These are phyloP conservation scores for Cadophora malorum DNA, from an alignment of 2,329 filamentous ascomycete species.

Conservation along the genomic window DNA sequence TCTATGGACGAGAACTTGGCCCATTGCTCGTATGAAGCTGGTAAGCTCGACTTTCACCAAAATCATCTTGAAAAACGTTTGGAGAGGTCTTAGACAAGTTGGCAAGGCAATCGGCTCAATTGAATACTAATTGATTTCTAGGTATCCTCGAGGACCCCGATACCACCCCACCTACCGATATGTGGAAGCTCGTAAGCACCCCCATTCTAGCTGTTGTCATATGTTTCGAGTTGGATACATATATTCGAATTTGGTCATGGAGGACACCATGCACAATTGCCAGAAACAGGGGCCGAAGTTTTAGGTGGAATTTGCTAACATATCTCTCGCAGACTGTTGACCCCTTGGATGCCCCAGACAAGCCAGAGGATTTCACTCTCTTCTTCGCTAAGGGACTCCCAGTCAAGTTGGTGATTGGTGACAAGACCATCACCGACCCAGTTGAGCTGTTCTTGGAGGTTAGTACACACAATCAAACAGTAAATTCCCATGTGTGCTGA, in stretches of 20 bases:
- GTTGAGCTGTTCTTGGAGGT: constrained; percentile 72
- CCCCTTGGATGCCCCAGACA: constrained; percentile 72
- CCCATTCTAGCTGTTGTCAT: not conserved
- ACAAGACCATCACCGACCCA: constrained; percentile 69
- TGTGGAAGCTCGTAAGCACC: constrained; percentile 69
- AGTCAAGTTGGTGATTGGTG: constrained; percentile 63
- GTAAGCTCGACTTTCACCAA: not conserved
- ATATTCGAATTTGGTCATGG: not conserved
- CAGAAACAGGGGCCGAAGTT: not conserved
- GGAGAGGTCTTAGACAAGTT: not conserved
- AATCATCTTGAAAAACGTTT: not conserved
- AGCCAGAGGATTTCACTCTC: constrained; percentile 73
- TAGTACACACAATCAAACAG: not conserved
- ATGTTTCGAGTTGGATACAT: not conserved
- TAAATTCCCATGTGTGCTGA: not conserved
- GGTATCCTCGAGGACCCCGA: constrained; percentile 73
- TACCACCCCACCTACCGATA: constrained; percentile 72
- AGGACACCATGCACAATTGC: not conserved
- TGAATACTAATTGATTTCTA: not conserved
- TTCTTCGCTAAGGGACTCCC: constrained; percentile 79
- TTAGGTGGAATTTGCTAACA: constrained; percentile 2
- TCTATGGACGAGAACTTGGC: constrained; percentile 73
- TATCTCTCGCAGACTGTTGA: constrained; percentile 56
- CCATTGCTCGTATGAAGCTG: constrained; percentile 76
- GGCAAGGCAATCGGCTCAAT: not conserved